Evolutionary conservation across 306 rosid genomes (phyloP), one percentile per base, ranked within the genome.

Genomic region (Sindora glabra): DNA sequence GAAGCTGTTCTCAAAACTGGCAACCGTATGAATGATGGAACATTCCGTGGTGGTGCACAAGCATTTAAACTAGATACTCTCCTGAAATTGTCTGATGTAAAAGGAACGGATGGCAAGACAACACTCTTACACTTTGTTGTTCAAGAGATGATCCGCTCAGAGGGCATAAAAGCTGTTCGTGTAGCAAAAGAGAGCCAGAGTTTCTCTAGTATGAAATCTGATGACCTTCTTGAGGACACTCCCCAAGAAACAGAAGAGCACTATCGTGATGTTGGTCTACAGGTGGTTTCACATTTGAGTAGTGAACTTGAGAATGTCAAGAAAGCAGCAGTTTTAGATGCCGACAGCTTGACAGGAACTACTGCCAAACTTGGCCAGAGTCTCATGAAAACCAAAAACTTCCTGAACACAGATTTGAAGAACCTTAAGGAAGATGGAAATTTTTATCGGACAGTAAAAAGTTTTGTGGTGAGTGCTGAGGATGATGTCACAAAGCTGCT

Each of bases 1-100:
- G 99, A 94, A 94, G 99, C 99, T 39, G 99, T 94, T 80, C 95
- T 94, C 13, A 94, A 94, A 75, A 89, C 99, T 1, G 99, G 99
- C 2, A 94, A 94, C 69, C 97, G 99, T 10, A 94, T 94, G 99
- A 94, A 94, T 15, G 89, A 72, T 27, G 99, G 99, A 6, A 94
- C 99, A 49, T 94, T 86, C 45, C 91, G 97, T 16, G 99, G 99
- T 29, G 86, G 95, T 16, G 99, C 99, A 26, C 94, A 74, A 75
- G 99, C 99, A 26, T 94, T 94, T 62, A 94, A 84, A 78, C 94
- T 94, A 14, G 97, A 94, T 57, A 94, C 99, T 3, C 84, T 94
- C 8, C 74, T 94, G 47, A 94, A 94, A 72, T 33, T 94, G 61
- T 79, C 95, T 16, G 99, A 94, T 77, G 99, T 94, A 16, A 94